Base-by-base conservation (phyloP, 805 yeast species). In the Clavispora fructus region DNA sequence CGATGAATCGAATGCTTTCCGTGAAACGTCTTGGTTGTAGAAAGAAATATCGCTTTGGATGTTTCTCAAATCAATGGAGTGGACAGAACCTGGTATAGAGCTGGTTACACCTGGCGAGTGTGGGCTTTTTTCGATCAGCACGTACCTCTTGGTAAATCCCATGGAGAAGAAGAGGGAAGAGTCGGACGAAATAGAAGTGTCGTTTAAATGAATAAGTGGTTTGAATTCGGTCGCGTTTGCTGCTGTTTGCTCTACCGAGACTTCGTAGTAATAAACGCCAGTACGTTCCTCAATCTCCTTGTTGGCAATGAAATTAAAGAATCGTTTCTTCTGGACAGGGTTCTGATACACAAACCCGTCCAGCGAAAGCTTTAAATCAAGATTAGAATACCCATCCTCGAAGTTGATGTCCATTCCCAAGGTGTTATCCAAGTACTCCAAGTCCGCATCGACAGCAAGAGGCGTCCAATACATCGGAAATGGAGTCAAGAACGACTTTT, bases 221-320 rank as follows among this genome's bases (percentile, higher is more conserved):
- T 57, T 59, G 50, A 52, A 57, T 32, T 57, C 57, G 0, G 73
- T 62, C 11, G 66, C 57, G n/a, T 51, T 56, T 2, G 72, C 61
- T 27, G 64, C 57, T 13, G 57, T 60, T 51, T 72, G 77, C 40
- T 54, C 59, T 11, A 71, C 58, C 45, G 63, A 66, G 5, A 68
- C 63, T 48, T 72, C 77, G 50, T 70, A 72, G 50, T 72, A 72
- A 51, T 59, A 72, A 1, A 72, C 49, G 1, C 77, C 75, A 2
- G 65, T 57, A 4, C 65, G 54, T 4, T 67, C 56, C 14, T 52
- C 48, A 6, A 71, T 59, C 5, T 67, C 63, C 42, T 64, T 63
- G 45, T 72, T 69, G 12, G 71, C 51, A 23, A 72, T 63, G 51
- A 72, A 71, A 52, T 71, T 71, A 53, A 53, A 63, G 53, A 57